Conservation (phyloP, 805 yeast species). For the Candida gorgasii region DNA sequence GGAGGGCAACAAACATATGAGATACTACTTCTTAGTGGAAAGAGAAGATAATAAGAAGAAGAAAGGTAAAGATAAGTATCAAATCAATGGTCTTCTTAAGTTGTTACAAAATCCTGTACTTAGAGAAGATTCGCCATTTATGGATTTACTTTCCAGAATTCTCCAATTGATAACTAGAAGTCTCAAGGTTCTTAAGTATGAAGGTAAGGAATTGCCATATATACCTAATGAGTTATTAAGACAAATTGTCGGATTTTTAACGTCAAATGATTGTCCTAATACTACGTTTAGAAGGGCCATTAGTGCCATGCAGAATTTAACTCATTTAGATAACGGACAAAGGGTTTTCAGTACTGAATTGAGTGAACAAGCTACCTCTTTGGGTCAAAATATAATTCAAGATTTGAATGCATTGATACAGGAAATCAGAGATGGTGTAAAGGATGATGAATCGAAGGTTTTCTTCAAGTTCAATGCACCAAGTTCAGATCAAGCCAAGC, state of each 20-base stretch:
- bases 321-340: slow-evolving; percentile 59
- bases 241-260: slow-evolving; percentile 63
- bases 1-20: slow-evolving; percentile 63
- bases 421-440: slow-evolving; percentile 41
- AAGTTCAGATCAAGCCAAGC: slow-evolving; percentile 83
- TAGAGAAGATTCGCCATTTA: slow-evolving; percentile 67
- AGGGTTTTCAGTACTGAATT: slow-evolving; percentile 67
- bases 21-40: slow-evolving; percentile 76
- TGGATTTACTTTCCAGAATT: slow-evolving; percentile 75
- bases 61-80: slow-evolving; percentile 53
- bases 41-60: slow-evolving; percentile 52
- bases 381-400: slow-evolving; percentile 54
- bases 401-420: slow-evolving; percentile 54
- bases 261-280: slow-evolving; percentile 82
- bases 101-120: slow-evolving; percentile 65
- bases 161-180: slow-evolving; percentile 79
- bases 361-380: slow-evolving; percentile 58
- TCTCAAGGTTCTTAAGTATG: slow-evolving; percentile 52
- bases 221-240: slow-evolving; percentile 65
- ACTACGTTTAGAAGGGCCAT: slow-evolving; percentile 82
- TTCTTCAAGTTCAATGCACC: slow-evolving; percentile 73
- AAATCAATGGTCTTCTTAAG: slow-evolving; percentile 67
- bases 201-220: slow-evolving; percentile 50
- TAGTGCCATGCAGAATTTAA: slow-evolving; percentile 75
- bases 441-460: slow-evolving; percentile 48